Evolutionary conservation across 2,329 filamentous ascomycete species (phyloP), one percentile per base, ranked within the genome.

Genomic region (Coccinonectria pachysandricola): DNA sequence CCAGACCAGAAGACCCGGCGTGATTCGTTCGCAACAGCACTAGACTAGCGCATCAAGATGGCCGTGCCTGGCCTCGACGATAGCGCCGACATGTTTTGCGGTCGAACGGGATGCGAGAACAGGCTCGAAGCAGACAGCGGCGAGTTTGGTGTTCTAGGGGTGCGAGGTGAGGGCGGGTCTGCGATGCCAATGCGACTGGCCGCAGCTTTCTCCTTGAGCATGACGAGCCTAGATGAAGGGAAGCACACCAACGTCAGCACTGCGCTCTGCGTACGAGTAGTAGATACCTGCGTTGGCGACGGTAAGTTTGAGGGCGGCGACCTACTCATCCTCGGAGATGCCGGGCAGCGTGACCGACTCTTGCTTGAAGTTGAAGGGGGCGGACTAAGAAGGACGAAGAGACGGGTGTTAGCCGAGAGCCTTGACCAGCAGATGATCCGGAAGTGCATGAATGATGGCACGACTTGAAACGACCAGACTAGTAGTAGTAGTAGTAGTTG

Each of bases 281-380:
- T 26, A 24, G 12, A 17, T n/a, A 6, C 6, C 14, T 15, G 19
- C 22, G 15, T 25, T 11, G 30, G 30, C 25, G 23, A 15, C 8
- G 21, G 12, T n/a, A n/a, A n/a, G n/a, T n/a, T n/a, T n/a, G n/a
- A n/a, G n/a, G n/a, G n/a, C n/a, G n/a, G n/a, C n/a, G 5, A 56
- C 69, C 50, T 60, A 75, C 70, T 77, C 69, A 39, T 74, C 67
- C 37, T 71, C 60, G 23, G 65, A 66, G 21, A 75, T 56, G 19
- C 71, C 71, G 3, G 68, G 68, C 9, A 75, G 52, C 21, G 51
- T 52, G 20, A 65, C 55, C n/a, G 59, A 52, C 43, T 71, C 67
- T 31, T 62, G 63, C 45, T 67, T 65, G 43, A 75, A 66, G 46
- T 74, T 60, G 50, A 70, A 76, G 0, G 71, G 71, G 7, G 62